phyloP scores from a whole-genome alignment of 352 stramenopile genomes.

The Phytophthora meadii region DNA sequence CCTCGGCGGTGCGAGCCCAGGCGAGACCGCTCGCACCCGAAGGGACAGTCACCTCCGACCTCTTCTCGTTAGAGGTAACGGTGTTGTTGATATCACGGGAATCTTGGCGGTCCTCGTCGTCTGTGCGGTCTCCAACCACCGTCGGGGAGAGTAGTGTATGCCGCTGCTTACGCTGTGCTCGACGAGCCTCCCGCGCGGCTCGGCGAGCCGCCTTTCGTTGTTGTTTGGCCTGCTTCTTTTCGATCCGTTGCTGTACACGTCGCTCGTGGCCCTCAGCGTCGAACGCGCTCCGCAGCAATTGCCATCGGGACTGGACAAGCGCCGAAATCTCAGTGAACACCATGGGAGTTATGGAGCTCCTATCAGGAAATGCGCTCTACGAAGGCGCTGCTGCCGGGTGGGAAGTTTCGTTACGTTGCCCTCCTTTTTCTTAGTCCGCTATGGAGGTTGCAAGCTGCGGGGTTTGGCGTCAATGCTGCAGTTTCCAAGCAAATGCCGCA shows the following conservation, averaged over 20 bases:
- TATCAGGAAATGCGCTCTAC: constrained; percentile 21
- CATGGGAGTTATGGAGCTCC: constrained; percentile 24
- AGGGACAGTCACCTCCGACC: constrained; percentile 8
- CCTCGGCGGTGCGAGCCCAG: constrained; percentile 28
- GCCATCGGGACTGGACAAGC: constrained; percentile 44
- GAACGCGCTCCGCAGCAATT: constrained; percentile 34
- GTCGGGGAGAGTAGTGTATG: constrained; percentile 25
- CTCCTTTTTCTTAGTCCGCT: constrained; percentile 23
- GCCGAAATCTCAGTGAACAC: constrained; percentile 48
- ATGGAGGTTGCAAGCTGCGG: not conserved
- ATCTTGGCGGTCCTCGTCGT: constrained; percentile 28
- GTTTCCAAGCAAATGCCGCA: constrained; percentile 36
- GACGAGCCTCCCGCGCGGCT: constrained; percentile 35
- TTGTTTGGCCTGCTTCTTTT: constrained; percentile 48
- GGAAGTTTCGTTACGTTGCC: constrained; percentile 24
- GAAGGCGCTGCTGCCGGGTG: not conserved
- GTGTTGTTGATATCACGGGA: constrained; percentile 10
- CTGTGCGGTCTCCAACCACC: constrained; percentile 23
- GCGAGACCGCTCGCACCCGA: constrained; percentile 5
- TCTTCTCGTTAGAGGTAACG: not conserved
- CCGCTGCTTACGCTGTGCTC: constrained; percentile 29
- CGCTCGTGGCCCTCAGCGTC: constrained; percentile 28
- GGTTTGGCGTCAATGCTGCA: constrained; percentile 25
- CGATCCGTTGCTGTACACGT: constrained; percentile 32
- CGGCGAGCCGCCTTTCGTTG: constrained; percentile 37